Evolutionary conservation across 768 basidiomycete genomes (phyloP), one percentile per base, ranked within the genome.

Genomic region (Lactarius hengduanensis): DNA sequence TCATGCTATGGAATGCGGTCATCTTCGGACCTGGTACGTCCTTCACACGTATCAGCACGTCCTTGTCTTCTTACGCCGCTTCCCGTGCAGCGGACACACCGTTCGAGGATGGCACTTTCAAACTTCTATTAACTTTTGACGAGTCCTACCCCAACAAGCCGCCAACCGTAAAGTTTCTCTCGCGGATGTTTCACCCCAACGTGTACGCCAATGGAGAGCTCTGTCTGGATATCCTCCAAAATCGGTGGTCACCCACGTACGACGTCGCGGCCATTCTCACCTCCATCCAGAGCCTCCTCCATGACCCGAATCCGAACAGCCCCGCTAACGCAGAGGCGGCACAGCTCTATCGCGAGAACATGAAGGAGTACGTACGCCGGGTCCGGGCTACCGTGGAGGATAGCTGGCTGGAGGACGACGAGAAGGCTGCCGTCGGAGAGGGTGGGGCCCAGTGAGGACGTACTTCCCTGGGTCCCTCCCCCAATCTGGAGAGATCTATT

Each of bases 1-100:
- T 99, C 77, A 97, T 98, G 94, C 83, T 98, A 18, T 99, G 97
- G 97, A 99, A 99, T 73, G 97, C 97, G 1, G 97, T 99, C 64
- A 99, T 99, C 69, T 98, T 99, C 74, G 97, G 97, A 3, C 97
- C 97, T 77, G 90, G 96, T 95, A 66, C 73, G 89, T 78, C 20
- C 41, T 8, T 32, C 13, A 11, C 50, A 28, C 22, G 13, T 26
- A 62, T 53, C 43, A 30, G 6, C 26, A 45, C 43, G 1, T 6
- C 45, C 63, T 2, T 47, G 16, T 15, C 36, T 32, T 34, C 62
- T 55, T 28, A 43, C 41, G 64, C 66, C 57, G 15, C 40, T 22
- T 67, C 16, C 47, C 41, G 41, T 34, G 10, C 76, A 98, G 97
- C 90, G 76, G 97, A 98, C 66, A 99, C 97, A 7, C 97, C 97